Evolutionary conservation across 2,329 filamentous ascomycete species (phyloP).

Genomic region (Ciborinia camelliae): DNA sequence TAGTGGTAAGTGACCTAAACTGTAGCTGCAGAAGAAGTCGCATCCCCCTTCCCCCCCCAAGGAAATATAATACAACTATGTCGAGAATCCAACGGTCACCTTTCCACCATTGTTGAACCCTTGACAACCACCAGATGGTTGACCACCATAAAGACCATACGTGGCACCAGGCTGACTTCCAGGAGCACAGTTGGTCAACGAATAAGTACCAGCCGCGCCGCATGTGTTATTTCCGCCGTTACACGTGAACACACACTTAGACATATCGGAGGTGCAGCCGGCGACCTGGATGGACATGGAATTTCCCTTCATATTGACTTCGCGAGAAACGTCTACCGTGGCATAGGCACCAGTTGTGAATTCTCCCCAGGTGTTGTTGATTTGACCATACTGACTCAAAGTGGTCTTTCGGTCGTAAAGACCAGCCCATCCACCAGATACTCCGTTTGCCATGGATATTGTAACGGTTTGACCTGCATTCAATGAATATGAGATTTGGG

Average conservation of each 20-base stretch:
- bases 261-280: constrained; percentile 16
- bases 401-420: constrained; percentile 19
- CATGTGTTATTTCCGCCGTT: constrained; percentile 10
- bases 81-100: constrained; percentile 5
- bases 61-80: background rate
- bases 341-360: constrained; percentile 21
- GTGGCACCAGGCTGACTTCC: constrained; percentile 15
- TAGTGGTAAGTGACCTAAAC: background rate
- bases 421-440: constrained; percentile 21
- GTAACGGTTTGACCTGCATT: constrained; percentile 4
- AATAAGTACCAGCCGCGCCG: constrained; percentile 8
- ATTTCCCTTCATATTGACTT: constrained; percentile 22
- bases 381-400: constrained; percentile 16
- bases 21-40: background rate
- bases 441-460: constrained; percentile 20
- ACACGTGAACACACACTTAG: constrained; percentile 11
- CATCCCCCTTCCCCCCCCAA: no score
- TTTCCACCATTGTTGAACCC: constrained; percentile 16
- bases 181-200: constrained; percentile 4
- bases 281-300: constrained; percentile 15
- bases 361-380: constrained; percentile 23
- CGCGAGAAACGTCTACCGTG: constrained; percentile 19
- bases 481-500: constrained; percentile 18
- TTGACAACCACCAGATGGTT: constrained; percentile 20
- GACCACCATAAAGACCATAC: background rate